Evolutionary conservation across 2,329 filamentous ascomycete species (phyloP).

Genomic region (Sporothrix sp.): DNA sequence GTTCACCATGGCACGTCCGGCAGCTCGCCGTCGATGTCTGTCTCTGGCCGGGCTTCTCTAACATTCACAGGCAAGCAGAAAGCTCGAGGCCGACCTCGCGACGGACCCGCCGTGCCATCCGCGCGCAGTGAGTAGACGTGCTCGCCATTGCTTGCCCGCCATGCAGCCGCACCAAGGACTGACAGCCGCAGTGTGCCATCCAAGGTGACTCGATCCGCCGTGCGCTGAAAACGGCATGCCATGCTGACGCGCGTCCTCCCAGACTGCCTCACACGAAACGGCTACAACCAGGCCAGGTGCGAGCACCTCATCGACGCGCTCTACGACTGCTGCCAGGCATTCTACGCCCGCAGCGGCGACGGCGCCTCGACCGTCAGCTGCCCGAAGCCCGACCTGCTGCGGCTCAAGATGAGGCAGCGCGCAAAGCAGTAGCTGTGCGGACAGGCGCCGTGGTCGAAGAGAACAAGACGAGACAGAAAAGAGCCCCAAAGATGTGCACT

Average conservation of each 20-base stretch:
- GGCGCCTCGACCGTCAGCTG: slow-evolving; percentile 70
- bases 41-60: too few species aligned
- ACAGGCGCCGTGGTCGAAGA: too few species aligned
- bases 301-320: slow-evolving; percentile 67
- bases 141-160: too few species aligned
- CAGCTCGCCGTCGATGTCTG: not conserved
- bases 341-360: slow-evolving; percentile 74
- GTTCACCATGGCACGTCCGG: not conserved
- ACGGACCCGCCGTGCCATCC: slow-evolving; percentile 76
- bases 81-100: slow-evolving; percentile 58
- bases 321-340: slow-evolving; percentile 86
- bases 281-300: slow-evolving; percentile 79
- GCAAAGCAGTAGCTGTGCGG: slow-evolving; percentile 20
- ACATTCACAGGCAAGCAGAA: slow-evolving; percentile 8
- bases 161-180: too few species aligned
- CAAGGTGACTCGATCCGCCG: slow-evolving; percentile 50
- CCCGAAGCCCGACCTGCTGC: slow-evolving; percentile 69
- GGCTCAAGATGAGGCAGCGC: slow-evolving; percentile 75
- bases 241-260: slow-evolving; percentile 6
- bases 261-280: slow-evolving; percentile 80
- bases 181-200: slow-evolving; percentile 61
- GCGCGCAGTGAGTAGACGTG: slow-evolving; percentile 62
- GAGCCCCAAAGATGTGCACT: slow-evolving; percentile 26
- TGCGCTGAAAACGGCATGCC: not conserved
- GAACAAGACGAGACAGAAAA: not conserved